Conservation (phyloP, 169 alveolate species). For the Eimeria zaria region DNA sequence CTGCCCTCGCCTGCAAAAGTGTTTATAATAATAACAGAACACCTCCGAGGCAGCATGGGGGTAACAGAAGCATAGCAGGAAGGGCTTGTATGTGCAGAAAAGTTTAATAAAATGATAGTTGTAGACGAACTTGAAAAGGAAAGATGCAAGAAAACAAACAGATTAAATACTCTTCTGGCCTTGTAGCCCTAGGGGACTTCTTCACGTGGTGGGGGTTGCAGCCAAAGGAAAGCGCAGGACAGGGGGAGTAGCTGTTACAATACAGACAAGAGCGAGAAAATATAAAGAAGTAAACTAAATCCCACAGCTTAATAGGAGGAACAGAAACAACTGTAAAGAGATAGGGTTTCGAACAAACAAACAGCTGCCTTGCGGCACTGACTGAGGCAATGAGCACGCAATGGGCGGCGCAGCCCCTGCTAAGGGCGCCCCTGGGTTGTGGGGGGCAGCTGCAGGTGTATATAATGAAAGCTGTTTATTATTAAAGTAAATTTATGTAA, state of each 20-base stretch:
- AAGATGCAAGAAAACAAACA: background rate
- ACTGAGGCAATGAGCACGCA: background rate
- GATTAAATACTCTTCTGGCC: background rate
- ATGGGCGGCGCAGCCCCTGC: slow-evolving; percentile 20
- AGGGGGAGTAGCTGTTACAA: background rate
- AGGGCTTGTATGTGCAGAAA: background rate
- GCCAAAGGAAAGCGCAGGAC: background rate
- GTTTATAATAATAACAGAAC: background rate
- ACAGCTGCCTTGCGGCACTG: background rate
- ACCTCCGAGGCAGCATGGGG: background rate
- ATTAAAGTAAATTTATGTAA: background rate
- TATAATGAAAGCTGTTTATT: background rate
- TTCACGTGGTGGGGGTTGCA: background rate
- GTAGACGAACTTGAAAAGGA: background rate
- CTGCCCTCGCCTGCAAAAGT: too few relatives aligned
- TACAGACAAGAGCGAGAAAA: background rate
- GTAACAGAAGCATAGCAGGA: background rate
- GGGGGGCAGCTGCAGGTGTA: background rate
- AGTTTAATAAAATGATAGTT: background rate
- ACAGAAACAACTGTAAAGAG: background rate
- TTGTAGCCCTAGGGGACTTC: background rate
- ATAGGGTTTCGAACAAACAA: background rate
- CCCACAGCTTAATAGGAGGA: background rate
- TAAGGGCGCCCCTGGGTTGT: background rate
- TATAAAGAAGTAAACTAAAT: background rate